Conservation (phyloP, 768 basidiomycete species). For the Boletus huronensis region DNA sequence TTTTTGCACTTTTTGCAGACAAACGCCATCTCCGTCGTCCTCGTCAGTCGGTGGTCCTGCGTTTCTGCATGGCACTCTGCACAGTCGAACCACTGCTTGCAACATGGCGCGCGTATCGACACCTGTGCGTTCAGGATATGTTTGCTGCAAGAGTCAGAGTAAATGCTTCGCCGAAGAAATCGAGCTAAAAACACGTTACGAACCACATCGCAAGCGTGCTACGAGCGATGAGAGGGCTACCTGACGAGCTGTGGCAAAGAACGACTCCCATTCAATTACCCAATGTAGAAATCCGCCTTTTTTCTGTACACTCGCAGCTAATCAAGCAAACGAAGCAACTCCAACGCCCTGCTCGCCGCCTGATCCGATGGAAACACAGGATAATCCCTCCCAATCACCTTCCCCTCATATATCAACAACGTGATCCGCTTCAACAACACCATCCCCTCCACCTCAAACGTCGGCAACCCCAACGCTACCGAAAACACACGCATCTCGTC, state of each 20-base stretch:
- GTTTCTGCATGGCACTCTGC: conserved; percentile 90
- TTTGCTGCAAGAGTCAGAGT: conserved; percentile 53
- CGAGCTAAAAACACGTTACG: conserved; percentile 7
- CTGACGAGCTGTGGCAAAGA: no score
- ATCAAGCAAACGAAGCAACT: background rate
- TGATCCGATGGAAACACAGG: conserved; percentile 23
- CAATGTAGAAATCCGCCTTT: background rate
- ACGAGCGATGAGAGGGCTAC: background rate
- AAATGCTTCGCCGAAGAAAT: background rate
- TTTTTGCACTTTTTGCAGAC: conserved; percentile 91
- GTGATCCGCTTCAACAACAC: conserved; percentile 22
- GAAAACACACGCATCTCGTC: conserved; percentile 12
- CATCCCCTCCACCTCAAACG: conserved; percentile 15
- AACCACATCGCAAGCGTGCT: conserved; percentile 23
- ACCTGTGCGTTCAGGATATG: conserved; percentile 97
- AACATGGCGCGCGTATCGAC: conserved; percentile 93
- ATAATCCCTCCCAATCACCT: conserved; percentile 16
- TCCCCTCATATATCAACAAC: conserved; percentile 11
- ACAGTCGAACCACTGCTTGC: conserved; percentile 98
- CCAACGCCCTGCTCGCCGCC: conserved; percentile 12
- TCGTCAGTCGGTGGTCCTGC: conserved; percentile 67
- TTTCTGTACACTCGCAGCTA: background rate
- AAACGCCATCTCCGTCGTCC: conserved; percentile 82
- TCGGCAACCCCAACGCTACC: conserved; percentile 14
- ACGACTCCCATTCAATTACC: background rate